phyloP scores from a whole-genome alignment of 257 asterid species.

The Anisodus acutangulus region DNA sequence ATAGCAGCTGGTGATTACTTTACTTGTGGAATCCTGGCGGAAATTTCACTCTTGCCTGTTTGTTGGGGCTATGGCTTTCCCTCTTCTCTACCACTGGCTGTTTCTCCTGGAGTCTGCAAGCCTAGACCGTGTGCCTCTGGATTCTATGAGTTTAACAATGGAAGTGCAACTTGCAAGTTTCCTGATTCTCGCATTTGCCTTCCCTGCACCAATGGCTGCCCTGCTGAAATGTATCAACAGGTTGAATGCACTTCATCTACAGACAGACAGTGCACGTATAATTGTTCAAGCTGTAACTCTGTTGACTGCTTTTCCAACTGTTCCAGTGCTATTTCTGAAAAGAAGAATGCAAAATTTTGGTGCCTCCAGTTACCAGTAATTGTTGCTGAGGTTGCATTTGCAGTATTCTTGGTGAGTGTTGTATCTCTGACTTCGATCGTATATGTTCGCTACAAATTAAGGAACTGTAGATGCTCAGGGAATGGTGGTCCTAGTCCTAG shows the following conservation, averaged over 20 bases:
- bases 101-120: conserved; percentile 74
- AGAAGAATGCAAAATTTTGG: conserved; percentile 59
- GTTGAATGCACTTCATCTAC: conserved; percentile 51
- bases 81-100: conserved; percentile 65
- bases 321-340: conserved; percentile 38
- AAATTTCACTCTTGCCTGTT: conserved; percentile 62
- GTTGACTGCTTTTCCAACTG: conserved; percentile 63
- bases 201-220: conserved; percentile 76
- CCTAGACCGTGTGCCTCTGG: conserved; percentile 57
- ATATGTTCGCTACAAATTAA: conserved; percentile 69
- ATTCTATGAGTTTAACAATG: conserved; percentile 60
- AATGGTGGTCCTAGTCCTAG: conserved; percentile 35
- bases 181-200: conserved; percentile 67
- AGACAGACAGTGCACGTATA: conserved; percentile 68
- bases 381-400: conserved; percentile 73
- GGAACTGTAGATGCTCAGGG: conserved; percentile 74
- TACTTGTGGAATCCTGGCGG: conserved; percentile 81
- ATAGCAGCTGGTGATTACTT: conserved; percentile 92
- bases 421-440: conserved; percentile 59
- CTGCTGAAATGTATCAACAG: conserved; percentile 66
- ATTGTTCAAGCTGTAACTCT: conserved; percentile 71
- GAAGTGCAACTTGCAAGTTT: conserved; percentile 58
- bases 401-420: conserved; percentile 65
- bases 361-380: conserved; percentile 72
- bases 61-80: conserved; percentile 90